Base-by-base conservation (phyloP, 768 basidiomycete species). In the Macrolepiota dolichaula region DNA sequence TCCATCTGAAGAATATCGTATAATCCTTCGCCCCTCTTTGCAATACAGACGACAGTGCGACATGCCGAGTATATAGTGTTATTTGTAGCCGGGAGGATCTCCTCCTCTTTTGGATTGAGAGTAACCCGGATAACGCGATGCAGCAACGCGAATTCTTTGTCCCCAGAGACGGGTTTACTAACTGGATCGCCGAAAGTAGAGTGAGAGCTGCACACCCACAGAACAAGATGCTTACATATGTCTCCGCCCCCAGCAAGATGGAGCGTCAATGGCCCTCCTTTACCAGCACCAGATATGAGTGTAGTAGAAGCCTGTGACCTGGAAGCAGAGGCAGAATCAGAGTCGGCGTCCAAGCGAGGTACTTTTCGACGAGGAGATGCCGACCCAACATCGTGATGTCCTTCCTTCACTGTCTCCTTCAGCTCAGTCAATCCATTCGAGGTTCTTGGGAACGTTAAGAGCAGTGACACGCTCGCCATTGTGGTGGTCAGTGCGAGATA, bases 281-380 rank as follows among this genome's bases (percentile, higher is more conserved):
- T 61, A 3, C 37, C 13, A 6, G 40, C 4, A 15, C 46, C 53
- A 37, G 59, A 29, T 2, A 40, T 13, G 62, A 49, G 64, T 64
- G 24, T 44, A 12, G 35, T 35, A 17, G 57, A 68, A 19, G 47
- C 12, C 65, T 71, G 75, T 42, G 77, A 79, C 69, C 89, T 84
- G 72, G 79, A 85, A 66, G 86, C 83, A 71, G 86, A 84, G 65
- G 81, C 82, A 66, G 86, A 81, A 75, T 90, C 88, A 73, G 82
- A 84, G 78, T 88, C 86, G 67, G 76, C 75, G 64, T 81, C 81
- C 73, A 88, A 76, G 64, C 88, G 86, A 63, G 86, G 80, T 61
- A 83, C 83, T 78, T 92, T 91, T 73, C 80, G 82, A 64, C 83
- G 82, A 76, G 81, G 84, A 73, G 83, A 83, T 70, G 76, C 81